These are phyloP conservation scores for Xylaria sp. DNA, from an alignment of 2,329 filamentous ascomycete genomes.

Conservation along the genomic window DNA sequence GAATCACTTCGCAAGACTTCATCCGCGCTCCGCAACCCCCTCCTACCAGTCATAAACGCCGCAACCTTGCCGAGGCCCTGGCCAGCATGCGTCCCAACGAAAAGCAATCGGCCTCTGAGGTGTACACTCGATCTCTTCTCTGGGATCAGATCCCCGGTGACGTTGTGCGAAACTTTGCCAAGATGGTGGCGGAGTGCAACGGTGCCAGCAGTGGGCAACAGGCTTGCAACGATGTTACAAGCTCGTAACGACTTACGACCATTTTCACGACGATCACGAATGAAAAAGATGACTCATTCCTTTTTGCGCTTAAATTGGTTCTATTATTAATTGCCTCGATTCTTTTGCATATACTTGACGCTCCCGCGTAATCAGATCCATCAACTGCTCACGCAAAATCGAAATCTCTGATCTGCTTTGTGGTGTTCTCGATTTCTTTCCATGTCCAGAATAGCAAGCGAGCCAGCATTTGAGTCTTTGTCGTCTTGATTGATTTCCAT, in stretches of 20 bases:
- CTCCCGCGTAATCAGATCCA: conserved; percentile 50
- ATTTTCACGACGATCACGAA: conserved; percentile 50
- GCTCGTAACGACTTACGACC: conserved; percentile 55
- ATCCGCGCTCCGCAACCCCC: conserved; percentile 58
- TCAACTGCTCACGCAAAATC: conserved; percentile 50
- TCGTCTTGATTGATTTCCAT: conserved; percentile 37
- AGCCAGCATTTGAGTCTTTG: conserved; percentile 51
- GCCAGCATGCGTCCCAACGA: conserved; percentile 78
- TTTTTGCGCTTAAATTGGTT: conserved; percentile 19
- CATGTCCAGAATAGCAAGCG: conserved; percentile 51
- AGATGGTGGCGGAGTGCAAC: conserved; percentile 84
- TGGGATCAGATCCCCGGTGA: conserved; percentile 95
- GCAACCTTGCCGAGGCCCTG: conserved; percentile 82
- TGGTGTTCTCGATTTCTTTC: conserved; percentile 46
- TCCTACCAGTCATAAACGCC: conserved; percentile 70
- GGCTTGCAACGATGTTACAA: conserved; percentile 55
- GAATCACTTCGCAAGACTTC: conserved; percentile 80
- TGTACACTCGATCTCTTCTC: conserved; percentile 90
- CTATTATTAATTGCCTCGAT: conserved; percentile 46
- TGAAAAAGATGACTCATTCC: conserved; percentile 33
- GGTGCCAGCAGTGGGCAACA: conserved; percentile 55
- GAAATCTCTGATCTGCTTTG: conserved; percentile 48
- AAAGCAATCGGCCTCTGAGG: conserved; percentile 82
- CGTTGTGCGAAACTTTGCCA: conserved; percentile 90
- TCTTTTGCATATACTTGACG: conserved; percentile 49